Base-by-base conservation (phyloP, 805 yeast genomes). In the Myxozyma mucilagina region DNA sequence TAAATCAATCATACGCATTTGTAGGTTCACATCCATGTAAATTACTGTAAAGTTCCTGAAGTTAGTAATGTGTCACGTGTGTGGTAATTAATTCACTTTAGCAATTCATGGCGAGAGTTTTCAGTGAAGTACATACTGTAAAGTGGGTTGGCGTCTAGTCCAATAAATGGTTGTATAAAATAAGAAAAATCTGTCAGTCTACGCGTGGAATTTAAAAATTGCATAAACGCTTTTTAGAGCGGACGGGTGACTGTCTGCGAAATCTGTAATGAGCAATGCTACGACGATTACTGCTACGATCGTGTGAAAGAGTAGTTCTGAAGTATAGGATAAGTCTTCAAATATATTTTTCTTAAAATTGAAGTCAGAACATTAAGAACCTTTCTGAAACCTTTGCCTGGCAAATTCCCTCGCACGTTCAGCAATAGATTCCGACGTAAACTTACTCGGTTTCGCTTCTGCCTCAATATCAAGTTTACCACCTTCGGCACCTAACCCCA, bases 401-500 rank as follows among this genome's bases (percentile, higher is more conserved):
- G 56, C 49, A 31, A 16, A 38, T 31, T 53, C 49, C 35, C 56
- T 20, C 36, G 47, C 56, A 11, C 32, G 24, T n/a, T 53, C 56
- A 5, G 49, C 56, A 43, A 53, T 14, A 24, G 53, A 49, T 5
- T 47, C 39, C n/a, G n/a, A 38, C 44, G 44, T 38, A 43, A 41
- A 20, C 10, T 31, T 42, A 35, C 36, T 11, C 3, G 39, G 38
- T 11, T 31, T 47, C 1, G 44, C 47, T 20, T 38, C 54, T 16
- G 43, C 36, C 29, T 55, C 57, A 32, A 55, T 36, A n/a, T 43
- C 56, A 1, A 39, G 39, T 18, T 56, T 58, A 29, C 53, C 47
- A 20, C 32, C 24, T 14, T 52, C 59, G 5, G 65, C 66, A 1
- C 66, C 66, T 8, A 63, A 44, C 13, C 66, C 66, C 3, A 48